phyloP scores from a whole-genome alignment of 2,329 filamentous ascomycete species.

The Lizonia empirigonia region DNA sequence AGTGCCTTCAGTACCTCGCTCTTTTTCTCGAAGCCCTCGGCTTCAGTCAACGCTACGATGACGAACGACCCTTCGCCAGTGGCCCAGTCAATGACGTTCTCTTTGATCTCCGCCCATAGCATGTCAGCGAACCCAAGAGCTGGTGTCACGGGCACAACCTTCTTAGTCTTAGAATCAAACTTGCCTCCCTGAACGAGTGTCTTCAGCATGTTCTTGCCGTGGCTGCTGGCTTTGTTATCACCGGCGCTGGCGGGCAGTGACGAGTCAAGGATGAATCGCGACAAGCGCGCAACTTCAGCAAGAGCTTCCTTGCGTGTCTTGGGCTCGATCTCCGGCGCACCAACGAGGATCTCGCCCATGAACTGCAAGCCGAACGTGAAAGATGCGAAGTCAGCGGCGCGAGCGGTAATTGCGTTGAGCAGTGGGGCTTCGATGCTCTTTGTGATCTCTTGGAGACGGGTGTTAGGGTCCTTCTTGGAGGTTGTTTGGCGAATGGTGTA shows the following conservation, averaged over 20 bases:
- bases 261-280: slow-evolving; percentile 41
- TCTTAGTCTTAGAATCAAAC: slow-evolving; percentile 77
- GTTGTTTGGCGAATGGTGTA: slow-evolving; percentile 80
- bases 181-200: slow-evolving; percentile 86
- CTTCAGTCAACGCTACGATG: slow-evolving; percentile 79
- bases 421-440: slow-evolving; percentile 75
- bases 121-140: slow-evolving; percentile 79
- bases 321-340: slow-evolving; percentile 74
- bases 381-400: slow-evolving; percentile 70
- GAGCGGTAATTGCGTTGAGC: slow-evolving; percentile 72
- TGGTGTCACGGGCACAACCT: slow-evolving; percentile 72
- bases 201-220: slow-evolving; percentile 85
- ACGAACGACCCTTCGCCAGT: slow-evolving; percentile 86
- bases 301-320: slow-evolving; percentile 62
- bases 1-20: slow-evolving; percentile 71
- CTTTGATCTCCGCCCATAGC: slow-evolving; percentile 81
- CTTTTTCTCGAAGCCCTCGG: slow-evolving; percentile 68
- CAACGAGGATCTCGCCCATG: slow-evolving; percentile 80
- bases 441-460: slow-evolving; percentile 76
- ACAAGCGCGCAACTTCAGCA: slow-evolving; percentile 63
- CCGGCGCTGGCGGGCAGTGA: slow-evolving; percentile 40
- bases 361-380: slow-evolving; percentile 87
- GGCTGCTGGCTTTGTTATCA: slow-evolving; percentile 58
- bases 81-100: slow-evolving; percentile 79
- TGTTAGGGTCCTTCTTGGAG: slow-evolving; percentile 87